A percentile compares a stretch with the other conserved stretches of the same genome.
phyloP scores from a whole-genome alignment of 352 stramenopile genomes.

The Globisporangium heterothallicum region DNA sequence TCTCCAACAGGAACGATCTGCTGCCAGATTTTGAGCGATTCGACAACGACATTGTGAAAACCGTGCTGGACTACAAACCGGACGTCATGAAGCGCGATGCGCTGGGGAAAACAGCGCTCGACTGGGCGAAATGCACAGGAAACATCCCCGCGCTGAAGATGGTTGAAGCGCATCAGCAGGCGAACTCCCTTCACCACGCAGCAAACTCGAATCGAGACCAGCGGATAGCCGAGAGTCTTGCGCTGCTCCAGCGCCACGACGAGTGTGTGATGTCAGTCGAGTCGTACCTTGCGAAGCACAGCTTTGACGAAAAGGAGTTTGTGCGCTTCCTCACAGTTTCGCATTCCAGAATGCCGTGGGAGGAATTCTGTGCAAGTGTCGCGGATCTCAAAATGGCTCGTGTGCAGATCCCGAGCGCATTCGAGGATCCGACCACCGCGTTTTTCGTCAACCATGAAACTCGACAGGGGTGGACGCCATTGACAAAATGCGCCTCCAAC shows the following conservation, averaged over 20 bases:
- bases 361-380: conserved; percentile 17
- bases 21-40: too few species aligned
- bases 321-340: conserved; percentile 25
- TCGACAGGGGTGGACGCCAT: conserved; percentile 56
- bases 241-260: conserved; percentile 34
- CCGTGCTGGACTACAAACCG: conserved; percentile 33
- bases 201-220: conserved; percentile 28
- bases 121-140: conserved; percentile 54
- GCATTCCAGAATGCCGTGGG: conserved; percentile 11
- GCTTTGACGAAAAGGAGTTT: conserved; percentile 36
- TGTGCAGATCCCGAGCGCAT: background rate
- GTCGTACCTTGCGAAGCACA: conserved; percentile 24
- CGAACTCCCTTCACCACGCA: conserved; percentile 29
- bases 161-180: conserved; percentile 27
- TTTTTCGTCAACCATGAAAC: conserved; percentile 59
- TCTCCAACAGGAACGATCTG: too few species aligned
- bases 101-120: conserved; percentile 50
- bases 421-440: conserved; percentile 8
- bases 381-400: conserved; percentile 17
- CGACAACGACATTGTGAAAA: conserved; percentile 45
- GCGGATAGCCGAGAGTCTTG: conserved; percentile 29
- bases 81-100: conserved; percentile 37
- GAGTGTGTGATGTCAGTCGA: conserved; percentile 21
- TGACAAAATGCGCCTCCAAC: conserved; percentile 58
- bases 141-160: conserved; percentile 31